Evolutionary conservation across 1,284 basidiomycete species (phyloP), one percentile per base, ranked within the genome.

Genomic region (Thelephora terrestris): DNA sequence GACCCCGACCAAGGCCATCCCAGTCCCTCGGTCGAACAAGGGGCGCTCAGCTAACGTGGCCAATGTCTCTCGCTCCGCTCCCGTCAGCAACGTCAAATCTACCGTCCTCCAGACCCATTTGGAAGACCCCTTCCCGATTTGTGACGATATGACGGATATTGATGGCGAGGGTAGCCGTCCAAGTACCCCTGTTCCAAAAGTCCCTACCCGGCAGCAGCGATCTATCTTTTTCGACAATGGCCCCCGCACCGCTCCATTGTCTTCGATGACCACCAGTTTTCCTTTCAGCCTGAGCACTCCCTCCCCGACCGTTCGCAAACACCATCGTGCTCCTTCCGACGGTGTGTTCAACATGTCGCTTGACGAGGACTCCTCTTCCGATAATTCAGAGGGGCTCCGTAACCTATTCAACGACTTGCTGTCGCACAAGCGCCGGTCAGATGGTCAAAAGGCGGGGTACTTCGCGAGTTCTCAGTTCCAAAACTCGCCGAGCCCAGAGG

Each of bases 381-480:
- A 71, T 36, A 54, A 64, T 3, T 63, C 67, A 24, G 65, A 71
- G 53, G 68, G 69, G 51, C 57, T 65, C 50, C 68, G 68, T 60
- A 61, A 65, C 51, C 53, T 69, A 43, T 32, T 58, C 59, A 49
- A 56, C 57, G 47, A 61, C 59, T 56, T 61, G 56, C 25, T 67
- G 61, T 50, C 53, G 53, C 37, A 52, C 52, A 54, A 55, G 45
- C 55, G 58, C 54, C 55, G 56, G 53, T 56, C 64, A 58, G 52
- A 63, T 56, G 50, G 60, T 32, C 55, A 53, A 49, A 63, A 58
- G 61, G 57, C 58, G 21, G 74, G 72, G 7, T 83, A 76, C 60
- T 86, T 81, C 60, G 84, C 84, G 54, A 85, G 81, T 57, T 85
- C 83, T 35, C 70, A 73, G 57, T 86, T 85, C 75, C 84, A 86